These are phyloP conservation scores for Endoconidiophora laricicola DNA, from an alignment of 2,329 filamentous ascomycete species.

Conservation along the genomic window DNA sequence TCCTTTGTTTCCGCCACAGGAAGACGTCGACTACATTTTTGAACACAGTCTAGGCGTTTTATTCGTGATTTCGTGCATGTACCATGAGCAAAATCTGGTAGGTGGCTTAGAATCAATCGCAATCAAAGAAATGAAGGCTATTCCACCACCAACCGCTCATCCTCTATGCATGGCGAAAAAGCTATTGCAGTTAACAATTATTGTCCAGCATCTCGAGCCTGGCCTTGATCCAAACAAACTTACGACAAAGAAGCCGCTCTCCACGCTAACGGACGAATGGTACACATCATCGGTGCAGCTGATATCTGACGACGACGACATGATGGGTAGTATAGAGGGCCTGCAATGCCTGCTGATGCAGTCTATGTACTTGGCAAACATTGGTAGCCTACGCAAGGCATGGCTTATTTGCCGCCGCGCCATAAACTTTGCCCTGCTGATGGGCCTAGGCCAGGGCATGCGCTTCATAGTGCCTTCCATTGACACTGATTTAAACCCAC, in stretches of 20 bases:
- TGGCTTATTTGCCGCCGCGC: slow-evolving; percentile 36
- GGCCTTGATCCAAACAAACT: slow-evolving; percentile 18
- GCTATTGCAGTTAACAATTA: slow-evolving; percentile 29
- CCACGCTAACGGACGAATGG: slow-evolving; percentile 19
- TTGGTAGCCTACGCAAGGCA: slow-evolving; percentile 35
- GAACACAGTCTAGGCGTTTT: slow-evolving; percentile 16
- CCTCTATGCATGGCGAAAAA: slow-evolving; percentile 31
- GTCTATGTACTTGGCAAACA: slow-evolving; percentile 32
- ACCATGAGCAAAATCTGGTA: slow-evolving; percentile 18
- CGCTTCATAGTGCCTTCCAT: slow-evolving; percentile 22
- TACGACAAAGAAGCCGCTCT: slow-evolving; percentile 15
- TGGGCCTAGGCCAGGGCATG: slow-evolving; percentile 27
- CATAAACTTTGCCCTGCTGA: slow-evolving; percentile 32
- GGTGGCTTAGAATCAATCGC: slow-evolving; percentile 14
- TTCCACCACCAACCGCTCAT: slow-evolving; percentile 27
- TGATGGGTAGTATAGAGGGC: slow-evolving; percentile 34
- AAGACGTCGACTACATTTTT: slow-evolving; percentile 21
- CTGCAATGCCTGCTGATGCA: slow-evolving; percentile 34
- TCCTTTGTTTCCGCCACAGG: slow-evolving; percentile 21
- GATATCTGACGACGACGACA: slow-evolving; percentile 34
- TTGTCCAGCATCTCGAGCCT: slow-evolving; percentile 29
- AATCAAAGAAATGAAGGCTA: slow-evolving; percentile 19
- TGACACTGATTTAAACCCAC: slow-evolving; percentile 21
- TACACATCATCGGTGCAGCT: slow-evolving; percentile 20
- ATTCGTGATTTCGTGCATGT: slow-evolving; percentile 20